These are phyloP conservation scores for Cinchona pubescens DNA, from an alignment of 257 asterid genomes.

Conservation along the genomic window DNA sequence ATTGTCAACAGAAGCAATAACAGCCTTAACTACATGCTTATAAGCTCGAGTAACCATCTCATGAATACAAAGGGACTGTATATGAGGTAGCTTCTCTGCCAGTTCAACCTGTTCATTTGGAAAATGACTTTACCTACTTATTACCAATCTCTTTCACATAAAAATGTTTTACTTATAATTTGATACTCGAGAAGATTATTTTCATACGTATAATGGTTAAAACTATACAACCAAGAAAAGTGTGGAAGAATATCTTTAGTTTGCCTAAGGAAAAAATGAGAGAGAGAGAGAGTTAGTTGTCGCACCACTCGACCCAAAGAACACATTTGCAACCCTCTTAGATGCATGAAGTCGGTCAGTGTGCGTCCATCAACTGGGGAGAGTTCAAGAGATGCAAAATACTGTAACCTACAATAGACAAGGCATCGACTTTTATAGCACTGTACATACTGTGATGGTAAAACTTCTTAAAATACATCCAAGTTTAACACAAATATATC, in stretches of 20 bases:
- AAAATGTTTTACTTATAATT: not conserved
- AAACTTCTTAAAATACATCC: constrained; percentile 11
- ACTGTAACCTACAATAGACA: constrained; percentile 70
- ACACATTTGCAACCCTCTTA: constrained; percentile 86
- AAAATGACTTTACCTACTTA: constrained; percentile 7
- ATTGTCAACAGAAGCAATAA: constrained; percentile 73
- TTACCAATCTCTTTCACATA: not conserved
- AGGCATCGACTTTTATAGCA: constrained; percentile 14
- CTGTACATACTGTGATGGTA: constrained; percentile 8
- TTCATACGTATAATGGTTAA: not conserved
- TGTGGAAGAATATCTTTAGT: not conserved
- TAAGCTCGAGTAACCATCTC: constrained; percentile 99
- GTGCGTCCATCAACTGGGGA: constrained; percentile 99
- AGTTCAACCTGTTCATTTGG: constrained; percentile 76
- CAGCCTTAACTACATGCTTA: constrained; percentile 88
- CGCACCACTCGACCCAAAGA: constrained; percentile 96
- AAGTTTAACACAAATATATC: constrained; percentile 13
- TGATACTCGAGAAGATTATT: not conserved
- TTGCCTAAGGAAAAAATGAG: not conserved
- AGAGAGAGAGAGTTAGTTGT: constrained; percentile 23
- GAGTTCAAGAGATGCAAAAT: constrained; percentile 97
- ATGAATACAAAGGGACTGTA: constrained; percentile 94
- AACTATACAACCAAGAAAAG: constrained; percentile 2
- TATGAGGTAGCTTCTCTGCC: constrained; percentile 95
- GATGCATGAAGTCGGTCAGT: constrained; percentile 96